Evolutionary conservation across 768 basidiomycete species (phyloP), one percentile per base, ranked within the genome.

Genomic region (Kwoniella dendrophila): DNA sequence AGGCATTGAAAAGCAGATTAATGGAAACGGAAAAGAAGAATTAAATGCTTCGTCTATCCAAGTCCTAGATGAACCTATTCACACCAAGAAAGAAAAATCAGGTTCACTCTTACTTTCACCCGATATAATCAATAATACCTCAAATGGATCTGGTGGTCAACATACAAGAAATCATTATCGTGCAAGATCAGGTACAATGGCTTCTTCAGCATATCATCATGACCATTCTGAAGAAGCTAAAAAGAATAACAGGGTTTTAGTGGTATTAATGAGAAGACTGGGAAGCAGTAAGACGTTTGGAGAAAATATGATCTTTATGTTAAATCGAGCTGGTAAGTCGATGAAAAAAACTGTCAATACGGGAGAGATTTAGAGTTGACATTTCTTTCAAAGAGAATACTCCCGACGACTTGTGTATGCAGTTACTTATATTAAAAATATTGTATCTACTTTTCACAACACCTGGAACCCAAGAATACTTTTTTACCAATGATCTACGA

Each of bases 271-370:
- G 82, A 83, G 88, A n/a, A 86, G 93, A 20, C 79, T 90, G 27
- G 87, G 89, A 3, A 86, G 86, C n/a, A 90, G 87, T 79, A 90
- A 90, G 82, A 96, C 96, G 0, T 96, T 99, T 73, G 93, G 94
- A 3, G 94, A 93, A 81, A 99, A 98, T 76, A 86, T 99, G 84
- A 97, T 99, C 59, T 99, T 97, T 79, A 99, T 99, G 90, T 82
- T 99, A 45, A 98, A 99, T 73, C 87, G 96, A 62, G 90, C 94
- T 45, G 85, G 93, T 94, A 73, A 70, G 90, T 83, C n/a, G 56
- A 18, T 6, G 4, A n/a, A n/a, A n/a, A n/a, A n/a, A n/a, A n/a
- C n/a, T n/a, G n/a, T n/a, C n/a, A n/a, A n/a, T n/a, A n/a, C n/a
- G n/a, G n/a, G n/a, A n/a, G n/a, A n/a, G n/a, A n/a, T n/a, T n/a